Percentiles rank a stretch among this genome's conserved stretches.
phyloP scores from a whole-genome alignment of 225 moss, liverwort and hornwort species.

The Neckera pumila region DNA sequence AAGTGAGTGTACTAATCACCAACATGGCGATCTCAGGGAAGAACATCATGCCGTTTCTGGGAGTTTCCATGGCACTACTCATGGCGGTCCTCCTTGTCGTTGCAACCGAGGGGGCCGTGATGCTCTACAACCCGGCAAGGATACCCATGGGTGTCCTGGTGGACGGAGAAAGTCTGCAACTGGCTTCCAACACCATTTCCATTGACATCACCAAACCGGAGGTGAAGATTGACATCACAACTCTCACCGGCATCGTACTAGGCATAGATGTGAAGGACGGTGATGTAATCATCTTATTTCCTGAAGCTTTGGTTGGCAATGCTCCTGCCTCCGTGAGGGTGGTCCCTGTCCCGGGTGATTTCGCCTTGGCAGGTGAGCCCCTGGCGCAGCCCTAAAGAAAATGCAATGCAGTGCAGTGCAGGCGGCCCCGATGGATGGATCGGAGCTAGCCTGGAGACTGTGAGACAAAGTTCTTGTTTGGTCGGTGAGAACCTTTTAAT shows the following conservation, averaged over 20 bases:
- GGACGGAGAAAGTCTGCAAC: not conserved
- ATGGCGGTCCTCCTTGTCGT: not conserved
- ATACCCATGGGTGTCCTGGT: not conserved
- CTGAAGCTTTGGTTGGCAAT: not conserved
- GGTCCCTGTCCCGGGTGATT: not conserved
- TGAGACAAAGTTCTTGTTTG: not conserved
- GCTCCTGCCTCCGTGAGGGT: not conserved
- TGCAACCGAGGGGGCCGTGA: not conserved
- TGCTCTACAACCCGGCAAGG: slow-evolving; percentile 3
- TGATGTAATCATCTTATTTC: not conserved
- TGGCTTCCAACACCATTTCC: not conserved
- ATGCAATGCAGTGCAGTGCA: not conserved
- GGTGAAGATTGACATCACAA: not conserved
- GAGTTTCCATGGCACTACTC: not conserved
- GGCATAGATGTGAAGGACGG: not conserved
- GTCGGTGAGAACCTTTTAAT: not conserved
- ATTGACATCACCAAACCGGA: not conserved
- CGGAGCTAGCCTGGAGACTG: no score
- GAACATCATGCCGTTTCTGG: not conserved
- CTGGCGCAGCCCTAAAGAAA: not conserved
- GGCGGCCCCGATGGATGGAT: not conserved
- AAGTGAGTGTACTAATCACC: not conserved
- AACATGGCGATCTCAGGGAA: not conserved
- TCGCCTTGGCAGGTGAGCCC: not conserved
- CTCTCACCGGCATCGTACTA: not conserved